phyloP scores from a whole-genome alignment of 768 basidiomycete genomes.

The Lactarius akahatsu region DNA sequence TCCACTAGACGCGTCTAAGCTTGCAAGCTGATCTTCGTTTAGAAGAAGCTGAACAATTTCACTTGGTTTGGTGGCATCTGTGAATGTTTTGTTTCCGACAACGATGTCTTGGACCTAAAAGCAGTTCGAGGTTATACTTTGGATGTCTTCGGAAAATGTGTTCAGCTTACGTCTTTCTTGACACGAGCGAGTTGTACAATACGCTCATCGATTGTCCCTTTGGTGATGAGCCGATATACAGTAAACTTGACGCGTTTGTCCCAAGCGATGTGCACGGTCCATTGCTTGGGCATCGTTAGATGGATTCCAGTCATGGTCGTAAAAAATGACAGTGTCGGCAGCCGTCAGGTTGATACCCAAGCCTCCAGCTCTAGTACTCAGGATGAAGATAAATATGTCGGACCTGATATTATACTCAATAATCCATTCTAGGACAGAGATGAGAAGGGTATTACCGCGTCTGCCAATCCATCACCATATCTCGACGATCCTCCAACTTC shows the following conservation, averaged over 20 bases:
- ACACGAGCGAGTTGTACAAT: constrained; percentile 95
- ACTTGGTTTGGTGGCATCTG: constrained; percentile 89
- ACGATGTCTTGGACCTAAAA: constrained; percentile 97
- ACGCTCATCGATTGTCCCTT: constrained; percentile 93
- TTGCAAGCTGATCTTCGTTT: constrained; percentile 90
- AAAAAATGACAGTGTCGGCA: constrained; percentile 94
- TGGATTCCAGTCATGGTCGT: constrained; percentile 96
- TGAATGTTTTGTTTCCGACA: constrained; percentile 94
- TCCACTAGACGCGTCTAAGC: constrained; percentile 50
- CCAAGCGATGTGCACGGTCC: constrained; percentile 96
- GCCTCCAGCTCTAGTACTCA: constrained; percentile 94
- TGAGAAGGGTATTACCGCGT: constrained; percentile 62
- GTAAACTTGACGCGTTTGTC: constrained; percentile 97
- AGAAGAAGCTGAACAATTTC: constrained; percentile 95
- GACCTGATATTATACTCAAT: constrained; percentile 47
- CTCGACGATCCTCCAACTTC: constrained; percentile 91
- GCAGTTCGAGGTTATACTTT: constrained; percentile 9
- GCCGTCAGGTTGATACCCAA: constrained; percentile 96
- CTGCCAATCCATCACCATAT: constrained; percentile 99
- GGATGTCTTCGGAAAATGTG: constrained; percentile 18
- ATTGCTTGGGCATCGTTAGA: constrained; percentile 98
- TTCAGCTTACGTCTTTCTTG: constrained; percentile 82
- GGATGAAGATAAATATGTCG: constrained; percentile 85
- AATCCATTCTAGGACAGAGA: constrained; percentile 4
- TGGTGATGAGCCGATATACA: constrained; percentile 91